These are phyloP conservation scores for Pilasporangium apinafurcum DNA, from an alignment of 352 stramenopile species.

Conservation along the genomic window DNA sequence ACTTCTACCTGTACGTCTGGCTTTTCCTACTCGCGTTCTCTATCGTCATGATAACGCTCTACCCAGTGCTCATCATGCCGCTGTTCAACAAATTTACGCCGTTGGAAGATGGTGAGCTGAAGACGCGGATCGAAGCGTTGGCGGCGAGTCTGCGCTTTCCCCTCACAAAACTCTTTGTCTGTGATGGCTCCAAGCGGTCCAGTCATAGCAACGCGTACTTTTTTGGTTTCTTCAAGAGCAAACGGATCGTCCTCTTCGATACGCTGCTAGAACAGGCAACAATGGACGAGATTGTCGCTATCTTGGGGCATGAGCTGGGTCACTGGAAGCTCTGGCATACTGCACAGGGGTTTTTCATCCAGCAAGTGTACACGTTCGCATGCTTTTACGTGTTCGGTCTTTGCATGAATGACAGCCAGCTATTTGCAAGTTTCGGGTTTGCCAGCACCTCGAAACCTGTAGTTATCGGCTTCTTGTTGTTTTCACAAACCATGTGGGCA, in stretches of 20 bases:
- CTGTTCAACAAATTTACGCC: constrained; percentile 96
- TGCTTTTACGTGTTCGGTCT: constrained; percentile 76
- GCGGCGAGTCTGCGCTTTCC: constrained; percentile 90
- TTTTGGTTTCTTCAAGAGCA: constrained; percentile 95
- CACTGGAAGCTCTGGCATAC: constrained; percentile 97
- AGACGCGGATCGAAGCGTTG: constrained; percentile 90
- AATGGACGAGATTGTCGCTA: constrained; percentile 93
- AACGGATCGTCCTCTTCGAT: constrained; percentile 96
- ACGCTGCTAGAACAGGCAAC: constrained; percentile 93
- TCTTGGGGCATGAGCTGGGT: constrained; percentile 95
- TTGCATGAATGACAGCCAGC: constrained; percentile 72
- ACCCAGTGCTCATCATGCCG: constrained; percentile 95
- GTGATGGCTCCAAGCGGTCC: constrained; percentile 96
- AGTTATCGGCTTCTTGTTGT: constrained; percentile 80
- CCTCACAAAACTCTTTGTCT: constrained; percentile 96
- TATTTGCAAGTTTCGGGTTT: constrained; percentile 82
- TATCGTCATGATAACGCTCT: constrained; percentile 95
- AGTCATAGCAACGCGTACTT: constrained; percentile 90
- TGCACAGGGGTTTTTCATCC: constrained; percentile 90
- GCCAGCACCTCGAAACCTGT: constrained; percentile 33
- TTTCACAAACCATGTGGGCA: constrained; percentile 78
- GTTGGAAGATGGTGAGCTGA: constrained; percentile 85
- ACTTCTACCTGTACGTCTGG: constrained; percentile 93
- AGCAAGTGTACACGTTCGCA: constrained; percentile 82
- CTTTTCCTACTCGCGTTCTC: constrained; percentile 92